Evolutionary conservation across 805 yeast genomes (phyloP), one percentile per base, ranked within the genome.

Genomic region (Zygotorulaspora chibaensis): DNA sequence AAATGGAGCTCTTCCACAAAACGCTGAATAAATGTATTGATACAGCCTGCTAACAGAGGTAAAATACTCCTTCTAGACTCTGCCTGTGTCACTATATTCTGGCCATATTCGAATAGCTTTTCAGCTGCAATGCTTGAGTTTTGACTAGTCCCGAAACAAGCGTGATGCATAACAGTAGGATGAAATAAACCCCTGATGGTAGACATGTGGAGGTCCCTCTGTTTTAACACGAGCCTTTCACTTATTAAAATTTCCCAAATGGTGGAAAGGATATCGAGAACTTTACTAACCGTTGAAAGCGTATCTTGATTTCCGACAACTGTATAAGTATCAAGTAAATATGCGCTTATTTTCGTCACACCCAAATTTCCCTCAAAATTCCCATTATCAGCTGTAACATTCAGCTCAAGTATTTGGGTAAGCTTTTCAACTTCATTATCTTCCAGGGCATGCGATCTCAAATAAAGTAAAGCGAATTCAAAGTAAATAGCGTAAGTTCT

Each of bases 51-150:
- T 9, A 89, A 59, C 1, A 72, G 55, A 0, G 96, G 90, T 18
- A 87, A 63, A 7, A 89, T 65, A 2, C 84, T 73, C 53, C 95
- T 77, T 62, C 96, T 75, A 0, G 86, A 81, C 43, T 59, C 71
- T 0, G 87, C 67, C 38, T 75, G 72, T 1, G 57, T 53, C 25
- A 82, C 66, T 2, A 83, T 69, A 1, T 77, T 72, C 11, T 53
- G 38, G 1, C 77, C 71, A 42, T 70, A 15, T 45, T 51, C 23
- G 30, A 40, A 15, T 48, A 57, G 0, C 48, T 31, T 40, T 5
- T 17, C 6, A 3, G 45, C 47, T 10, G 55, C 17, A 6, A 40
- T 20, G 7, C 5, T 10, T 17, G 41, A 39, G 11, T 47, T 6
- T 54, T 58, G 9, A 65, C 58, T 15, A 71, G 52, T 1, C 45